A percentile compares a stretch with the other conserved stretches of the same genome.
Conservation (phyloP, 371 early-diverging fungal species). For the Mucor irregularis region DNA sequence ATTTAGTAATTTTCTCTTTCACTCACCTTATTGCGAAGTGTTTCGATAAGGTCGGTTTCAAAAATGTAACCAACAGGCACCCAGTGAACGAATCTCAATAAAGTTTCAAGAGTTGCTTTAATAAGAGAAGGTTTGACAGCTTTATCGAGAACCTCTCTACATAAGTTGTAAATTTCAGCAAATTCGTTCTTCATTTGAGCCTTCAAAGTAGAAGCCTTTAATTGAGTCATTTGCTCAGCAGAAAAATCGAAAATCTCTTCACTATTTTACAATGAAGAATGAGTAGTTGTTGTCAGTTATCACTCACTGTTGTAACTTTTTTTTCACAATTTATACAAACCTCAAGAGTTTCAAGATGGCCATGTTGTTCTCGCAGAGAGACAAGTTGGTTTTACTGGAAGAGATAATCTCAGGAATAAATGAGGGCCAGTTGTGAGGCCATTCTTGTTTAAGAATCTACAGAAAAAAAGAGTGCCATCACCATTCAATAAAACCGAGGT, state of each 20-base stretch:
- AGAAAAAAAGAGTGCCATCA: slow-evolving; percentile 31
- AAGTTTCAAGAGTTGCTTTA: slow-evolving; percentile 89
- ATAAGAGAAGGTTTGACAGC: slow-evolving; percentile 88
- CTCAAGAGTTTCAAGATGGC: slow-evolving; percentile 95
- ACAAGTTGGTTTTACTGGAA: slow-evolving; percentile 89
- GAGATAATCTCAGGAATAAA: slow-evolving; percentile 98
- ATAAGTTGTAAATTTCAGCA: slow-evolving; percentile 93
- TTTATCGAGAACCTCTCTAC: slow-evolving; percentile 93
- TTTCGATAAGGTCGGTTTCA: slow-evolving; percentile 90
- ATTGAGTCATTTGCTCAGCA: slow-evolving; percentile 97
- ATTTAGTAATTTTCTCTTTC: slow-evolving; percentile 11
- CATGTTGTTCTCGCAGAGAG: slow-evolving; percentile 99
- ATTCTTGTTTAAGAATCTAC: slow-evolving; percentile 99
- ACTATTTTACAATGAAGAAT: slow-evolving; percentile 48
- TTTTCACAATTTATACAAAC: slow-evolving; percentile 34
- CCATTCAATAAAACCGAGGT: slow-evolving; percentile 48
- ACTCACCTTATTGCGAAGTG: slow-evolving; percentile 81
- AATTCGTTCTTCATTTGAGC: slow-evolving; percentile 96
- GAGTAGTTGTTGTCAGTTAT: neutral
- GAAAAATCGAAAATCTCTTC: slow-evolving; percentile 99
- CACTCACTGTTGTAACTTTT: too few relatives aligned
- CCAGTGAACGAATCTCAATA: slow-evolving; percentile 95
- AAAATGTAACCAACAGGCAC: slow-evolving; percentile 97
- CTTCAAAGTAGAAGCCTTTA: slow-evolving; percentile 89
- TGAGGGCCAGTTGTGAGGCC: slow-evolving; percentile 99